These are phyloP conservation scores for Eucalyptus marginata DNA, from an alignment of 345 rosid genomes.

Conservation along the genomic window DNA sequence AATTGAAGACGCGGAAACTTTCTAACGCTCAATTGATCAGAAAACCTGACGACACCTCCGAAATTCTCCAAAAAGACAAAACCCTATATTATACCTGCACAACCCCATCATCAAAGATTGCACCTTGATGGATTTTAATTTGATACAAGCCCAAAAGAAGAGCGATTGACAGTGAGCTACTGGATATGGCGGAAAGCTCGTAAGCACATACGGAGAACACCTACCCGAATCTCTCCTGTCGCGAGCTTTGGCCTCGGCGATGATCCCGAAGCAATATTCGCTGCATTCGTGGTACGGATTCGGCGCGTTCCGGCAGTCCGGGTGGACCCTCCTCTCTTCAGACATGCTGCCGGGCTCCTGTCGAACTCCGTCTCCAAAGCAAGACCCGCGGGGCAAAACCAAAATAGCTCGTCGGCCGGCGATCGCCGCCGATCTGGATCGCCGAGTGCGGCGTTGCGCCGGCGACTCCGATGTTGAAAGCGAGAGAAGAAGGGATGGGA, in stretches of 20 bases:
- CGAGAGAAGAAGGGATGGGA: neutral
- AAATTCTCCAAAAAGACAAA: neutral
- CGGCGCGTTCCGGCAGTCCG: slow-evolving; percentile 34
- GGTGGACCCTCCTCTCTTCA: slow-evolving; percentile 25
- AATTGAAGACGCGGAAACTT: neutral
- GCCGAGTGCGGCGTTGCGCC: neutral
- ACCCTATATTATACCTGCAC: neutral
- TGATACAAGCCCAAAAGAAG: neutral
- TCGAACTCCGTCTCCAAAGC: neutral
- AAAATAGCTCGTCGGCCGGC: neutral
- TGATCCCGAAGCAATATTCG: slow-evolving; percentile 69
- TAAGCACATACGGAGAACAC: neutral
- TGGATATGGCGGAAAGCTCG: neutral
- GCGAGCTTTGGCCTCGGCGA: slow-evolving; percentile 48
- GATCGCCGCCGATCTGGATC: neutral
- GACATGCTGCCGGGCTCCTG: neutral
- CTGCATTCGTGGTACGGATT: slow-evolving; percentile 42
- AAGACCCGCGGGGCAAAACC: neutral
- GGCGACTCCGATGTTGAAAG: neutral
- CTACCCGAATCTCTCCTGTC: slow-evolving; percentile 32
- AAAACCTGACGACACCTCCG: neutral
- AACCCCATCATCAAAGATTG: neutral
- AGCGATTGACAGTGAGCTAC: neutral
- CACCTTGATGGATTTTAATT: neutral
- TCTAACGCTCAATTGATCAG: neutral